Base-by-base conservation (phyloP, 179 eudicot species). In the Vitellaria paradoxa region DNA sequence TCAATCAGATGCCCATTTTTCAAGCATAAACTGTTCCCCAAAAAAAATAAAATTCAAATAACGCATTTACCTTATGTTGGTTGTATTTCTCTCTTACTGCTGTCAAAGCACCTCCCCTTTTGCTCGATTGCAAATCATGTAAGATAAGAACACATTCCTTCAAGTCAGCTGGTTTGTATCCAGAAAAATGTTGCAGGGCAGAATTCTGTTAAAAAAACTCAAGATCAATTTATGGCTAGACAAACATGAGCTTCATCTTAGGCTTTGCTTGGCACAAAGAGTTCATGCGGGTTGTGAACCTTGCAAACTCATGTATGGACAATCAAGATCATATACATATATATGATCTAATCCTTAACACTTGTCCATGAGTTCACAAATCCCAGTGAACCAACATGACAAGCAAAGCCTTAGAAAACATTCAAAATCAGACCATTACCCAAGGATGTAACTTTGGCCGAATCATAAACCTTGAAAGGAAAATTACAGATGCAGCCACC, bases 1-100 rank as follows among this genome's bases (percentile, higher is more conserved):
- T 0, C 4, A 30, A 65, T 86, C 63, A 90, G 86, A 61, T 53
- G 6, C 26, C 13, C 46, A 9, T 14, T 42, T 14, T 50, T 7
- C 56, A 75, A 2, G 1, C 5, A 60, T 65, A 26, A 68, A 9
- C 7, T n/a, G 20, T 45, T n/a, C n/a, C n/a, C n/a, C n/a, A 30
- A 30, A 30, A 30, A 30, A 21, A 13, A 6, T 20, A 26, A 69
- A 24, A 17, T 23, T 59, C 12, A 56, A 45, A 60, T 57, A 10
- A 77, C 23, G 46, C 8, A 30, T 30, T 46, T 86, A 93, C 97
- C 98, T 91, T 90, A 72, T 89, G 97, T 55, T 87, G 86, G 79
- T 85, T 90, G 88, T 93, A 93, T 76, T 93, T 93, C 45, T 89
- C 91, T 77, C 88, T 82, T 13, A 88, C 76, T 17, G 98, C 94